These are phyloP conservation scores for Boletus coccyginus DNA, from an alignment of 768 basidiomycete genomes.

Conservation along the genomic window DNA sequence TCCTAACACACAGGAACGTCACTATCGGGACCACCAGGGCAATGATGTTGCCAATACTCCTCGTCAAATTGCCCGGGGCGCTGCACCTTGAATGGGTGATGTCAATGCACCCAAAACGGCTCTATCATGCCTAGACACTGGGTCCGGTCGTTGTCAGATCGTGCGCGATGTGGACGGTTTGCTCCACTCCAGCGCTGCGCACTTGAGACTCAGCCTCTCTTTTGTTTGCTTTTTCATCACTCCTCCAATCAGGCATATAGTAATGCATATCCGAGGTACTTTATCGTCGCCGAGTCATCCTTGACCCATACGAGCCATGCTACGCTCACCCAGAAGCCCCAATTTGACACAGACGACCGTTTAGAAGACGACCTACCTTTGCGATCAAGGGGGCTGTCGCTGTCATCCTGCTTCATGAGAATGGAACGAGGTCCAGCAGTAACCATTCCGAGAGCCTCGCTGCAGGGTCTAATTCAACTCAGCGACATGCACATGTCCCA, in stretches of 20 bases:
- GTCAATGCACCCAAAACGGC: not conserved
- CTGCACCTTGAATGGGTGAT: no score
- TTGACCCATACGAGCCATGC: conserved; percentile 10
- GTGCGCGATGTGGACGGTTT: conserved; percentile 1
- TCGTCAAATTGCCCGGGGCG: not conserved
- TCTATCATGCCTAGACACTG: not conserved
- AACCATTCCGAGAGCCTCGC: conserved; percentile 22
- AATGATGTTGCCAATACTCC: not conserved
- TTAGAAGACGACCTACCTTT: conserved; percentile 21
- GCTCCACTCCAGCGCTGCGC: conserved; percentile 11
- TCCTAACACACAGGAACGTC: not conserved
- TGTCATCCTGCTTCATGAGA: conserved; percentile 24
- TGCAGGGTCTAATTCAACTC: conserved; percentile 27
- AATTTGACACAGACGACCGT: conserved; percentile 21
- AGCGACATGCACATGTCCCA: conserved; percentile 22
- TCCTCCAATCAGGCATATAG: conserved; percentile 3
- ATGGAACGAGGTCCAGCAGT: conserved; percentile 26
- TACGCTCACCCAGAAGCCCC: conserved; percentile 8
- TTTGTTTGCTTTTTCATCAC: not conserved
- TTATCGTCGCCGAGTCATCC: conserved; percentile 9
- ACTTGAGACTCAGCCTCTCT: not conserved
- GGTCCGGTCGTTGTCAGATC: not conserved
- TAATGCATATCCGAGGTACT: conserved; percentile 16
- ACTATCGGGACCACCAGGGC: no score
- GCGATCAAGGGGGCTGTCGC: conserved; percentile 27